Base-by-base conservation (phyloP, 768 basidiomycete species). In the Chalciporus piperatus region DNA sequence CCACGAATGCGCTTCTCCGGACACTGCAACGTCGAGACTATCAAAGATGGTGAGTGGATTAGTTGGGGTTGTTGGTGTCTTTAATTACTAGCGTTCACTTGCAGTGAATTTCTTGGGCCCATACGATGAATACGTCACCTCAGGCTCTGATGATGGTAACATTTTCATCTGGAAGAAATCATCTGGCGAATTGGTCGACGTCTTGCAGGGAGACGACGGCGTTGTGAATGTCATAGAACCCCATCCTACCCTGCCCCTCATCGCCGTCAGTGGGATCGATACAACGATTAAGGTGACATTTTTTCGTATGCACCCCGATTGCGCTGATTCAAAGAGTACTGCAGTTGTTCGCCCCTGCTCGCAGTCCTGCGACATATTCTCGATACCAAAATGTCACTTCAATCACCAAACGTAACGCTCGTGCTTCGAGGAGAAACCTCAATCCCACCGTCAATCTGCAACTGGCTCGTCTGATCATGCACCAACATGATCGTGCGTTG, bases 211-310 rank as follows among this genome's bases (percentile, higher is more conserved):
- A 32, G 92, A 96, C 59, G 76, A 78, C 20, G 77, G 71, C 45
- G 81, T 93, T 3, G 92, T 94, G 14, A 96, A 95, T 64, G 88
- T 88, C 60, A 81, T 96, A 47, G 92, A 94, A 68, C 83, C 82
- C 1, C 91, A 95, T 58, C 75, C 92, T 0, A 76, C 81, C 39
- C 70, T 93, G 14, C 92, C 92, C 0, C 69, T 95, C 19, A 65
- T 92, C n/a, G 91, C 92, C 4, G 84, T 88, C 40, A 89, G 87
- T 64, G 93, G 93, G 1, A 93, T 96, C 44, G 93, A 95, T 61
- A 72, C 76, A 11, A 90, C 89, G 10, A 79, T 94, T 42, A 95
- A 96, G 77, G 89, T 88, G 51, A 54, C 70, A 47, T 45, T 7
- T 16, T 22, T 38, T 41, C 41, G 22, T 32, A 59, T 54, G 39